Percentiles rank a stretch among this genome's conserved stretches.
Evolutionary conservation across 352 stramenopile species (phyloP).

Genomic region (Globisporangium viniferum): DNA sequence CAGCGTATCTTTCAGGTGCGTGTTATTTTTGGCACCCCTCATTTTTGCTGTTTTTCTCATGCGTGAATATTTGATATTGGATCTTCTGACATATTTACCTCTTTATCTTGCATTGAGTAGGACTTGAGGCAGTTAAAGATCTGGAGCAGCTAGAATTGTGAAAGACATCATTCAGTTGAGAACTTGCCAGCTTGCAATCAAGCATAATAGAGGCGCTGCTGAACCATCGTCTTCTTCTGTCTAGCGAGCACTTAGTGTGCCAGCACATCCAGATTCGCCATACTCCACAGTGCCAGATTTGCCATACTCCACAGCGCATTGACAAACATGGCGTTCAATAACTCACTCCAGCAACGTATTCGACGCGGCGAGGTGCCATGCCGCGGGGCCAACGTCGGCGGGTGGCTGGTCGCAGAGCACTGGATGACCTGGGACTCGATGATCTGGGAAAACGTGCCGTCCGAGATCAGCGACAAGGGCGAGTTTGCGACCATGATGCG

Average conservation of each 20-base stretch:
- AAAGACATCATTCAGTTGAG: slow-evolving; percentile 3
- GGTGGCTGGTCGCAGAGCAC: slow-evolving; percentile 82
- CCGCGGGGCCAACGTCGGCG: slow-evolving; percentile 79
- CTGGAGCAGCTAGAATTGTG: slow-evolving; percentile 21
- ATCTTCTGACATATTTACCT: not conserved
- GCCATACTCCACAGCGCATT: not conserved
- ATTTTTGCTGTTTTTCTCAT: not conserved
- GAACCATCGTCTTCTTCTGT: not conserved
- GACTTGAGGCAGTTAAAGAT: slow-evolving; percentile 28
- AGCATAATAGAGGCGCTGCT: not conserved
- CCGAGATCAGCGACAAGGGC: slow-evolving; percentile 41
- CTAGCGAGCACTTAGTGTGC: not conserved
- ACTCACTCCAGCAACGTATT: slow-evolving; percentile 25
- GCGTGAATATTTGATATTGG: not conserved
- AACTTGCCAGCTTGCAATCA: not conserved
- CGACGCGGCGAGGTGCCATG: slow-evolving; percentile 35
- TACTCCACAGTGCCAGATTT: not conserved
- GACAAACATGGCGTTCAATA: slow-evolving; percentile 14
- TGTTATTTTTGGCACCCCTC: not conserved
- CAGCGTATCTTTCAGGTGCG: slow-evolving; percentile 50
- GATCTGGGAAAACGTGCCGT: slow-evolving; percentile 79
- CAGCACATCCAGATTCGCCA: not conserved
- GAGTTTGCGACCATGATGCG: slow-evolving; percentile 54
- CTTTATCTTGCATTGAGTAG: not conserved
- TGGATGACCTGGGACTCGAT: slow-evolving; percentile 80